phyloP scores from a whole-genome alignment of 176 grass and related monocot genomes.

The Bolboschoenus planiculmis region DNA sequence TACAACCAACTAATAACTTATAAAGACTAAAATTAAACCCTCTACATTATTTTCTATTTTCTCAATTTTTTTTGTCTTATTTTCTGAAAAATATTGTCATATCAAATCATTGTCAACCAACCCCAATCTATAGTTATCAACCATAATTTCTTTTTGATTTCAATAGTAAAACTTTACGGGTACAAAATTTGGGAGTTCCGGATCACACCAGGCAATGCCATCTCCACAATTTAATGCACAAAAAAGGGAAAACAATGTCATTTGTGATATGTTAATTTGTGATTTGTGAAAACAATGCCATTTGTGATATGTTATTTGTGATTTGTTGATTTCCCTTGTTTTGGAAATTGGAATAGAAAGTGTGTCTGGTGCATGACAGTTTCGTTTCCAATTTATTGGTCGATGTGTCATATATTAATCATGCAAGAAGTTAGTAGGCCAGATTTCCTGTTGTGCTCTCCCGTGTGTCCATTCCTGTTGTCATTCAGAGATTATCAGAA shows the following conservation, averaged over 20 bases:
- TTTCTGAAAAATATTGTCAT: background rate
- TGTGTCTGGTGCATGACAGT: background rate
- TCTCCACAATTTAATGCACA: background rate
- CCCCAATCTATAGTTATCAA: background rate
- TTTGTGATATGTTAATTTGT: no score
- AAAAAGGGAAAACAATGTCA: background rate
- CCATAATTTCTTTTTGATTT: background rate
- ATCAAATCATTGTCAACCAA: background rate
- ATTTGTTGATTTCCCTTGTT: background rate
- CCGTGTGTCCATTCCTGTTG: background rate
- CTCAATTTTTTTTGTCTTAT: background rate
- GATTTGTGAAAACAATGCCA: no score
- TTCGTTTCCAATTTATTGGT: background rate
- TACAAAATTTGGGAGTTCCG: background rate
- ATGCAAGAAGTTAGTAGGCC: background rate
- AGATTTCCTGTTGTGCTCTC: background rate
- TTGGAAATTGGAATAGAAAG: background rate
- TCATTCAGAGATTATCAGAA: background rate
- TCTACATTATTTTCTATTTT: background rate
- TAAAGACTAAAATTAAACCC: background rate
- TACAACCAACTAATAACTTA: no score
- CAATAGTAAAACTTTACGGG: background rate
- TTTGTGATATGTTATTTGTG: no score
- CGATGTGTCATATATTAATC: slow-evolving; percentile 14
- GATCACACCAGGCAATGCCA: background rate